Evolutionary conservation across 2,329 filamentous ascomycete species (phyloP).

Genomic region (Ophiosphaerella narmari): DNA sequence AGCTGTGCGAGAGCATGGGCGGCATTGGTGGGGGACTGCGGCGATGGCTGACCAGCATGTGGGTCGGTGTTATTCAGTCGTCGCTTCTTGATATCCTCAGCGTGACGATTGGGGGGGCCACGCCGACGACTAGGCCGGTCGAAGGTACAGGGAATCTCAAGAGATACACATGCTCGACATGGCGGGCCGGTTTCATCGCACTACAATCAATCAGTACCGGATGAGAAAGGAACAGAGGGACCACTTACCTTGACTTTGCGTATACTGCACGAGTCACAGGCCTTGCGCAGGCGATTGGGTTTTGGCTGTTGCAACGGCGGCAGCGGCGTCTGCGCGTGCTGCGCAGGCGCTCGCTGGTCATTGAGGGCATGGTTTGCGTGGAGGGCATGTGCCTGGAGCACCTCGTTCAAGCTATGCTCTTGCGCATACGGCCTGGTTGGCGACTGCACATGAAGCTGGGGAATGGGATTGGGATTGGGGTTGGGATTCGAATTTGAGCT

Average conservation of each 20-base stretch:
- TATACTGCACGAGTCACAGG: slow-evolving; percentile 50
- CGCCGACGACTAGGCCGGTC: slow-evolving; percentile 65
- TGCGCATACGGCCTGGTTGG: slow-evolving; percentile 28
- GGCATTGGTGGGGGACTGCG: slow-evolving; percentile 58
- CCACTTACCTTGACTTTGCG: slow-evolving; percentile 46
- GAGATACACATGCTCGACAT: slow-evolving; percentile 66
- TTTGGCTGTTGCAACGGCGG: slow-evolving; percentile 29
- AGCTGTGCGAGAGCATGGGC: slow-evolving; percentile 58
- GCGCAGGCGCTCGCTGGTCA: slow-evolving; percentile 24
- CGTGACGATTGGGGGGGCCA: slow-evolving; percentile 69
- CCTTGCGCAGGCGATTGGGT: slow-evolving; percentile 46
- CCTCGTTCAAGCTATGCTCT: slow-evolving; percentile 40
- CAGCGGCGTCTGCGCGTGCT: slow-evolving; percentile 13
- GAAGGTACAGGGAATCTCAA: slow-evolving; percentile 71
- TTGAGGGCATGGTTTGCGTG: slow-evolving; percentile 42
- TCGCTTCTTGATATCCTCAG: slow-evolving; percentile 68
- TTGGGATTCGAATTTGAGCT: slow-evolving; percentile 1
- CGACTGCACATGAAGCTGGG: slow-evolving; percentile 9
- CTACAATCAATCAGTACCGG: slow-evolving; percentile 42
- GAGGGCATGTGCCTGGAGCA: slow-evolving; percentile 43
- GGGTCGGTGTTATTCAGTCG: slow-evolving; percentile 55
- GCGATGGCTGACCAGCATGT: slow-evolving; percentile 48
- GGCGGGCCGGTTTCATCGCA: slow-evolving; percentile 70
- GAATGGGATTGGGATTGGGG: slow-evolving; percentile 7
- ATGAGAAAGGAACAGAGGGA: not conserved